phyloP scores from a whole-genome alignment of 805 yeast species.

The Metschnikowia proteae region DNA sequence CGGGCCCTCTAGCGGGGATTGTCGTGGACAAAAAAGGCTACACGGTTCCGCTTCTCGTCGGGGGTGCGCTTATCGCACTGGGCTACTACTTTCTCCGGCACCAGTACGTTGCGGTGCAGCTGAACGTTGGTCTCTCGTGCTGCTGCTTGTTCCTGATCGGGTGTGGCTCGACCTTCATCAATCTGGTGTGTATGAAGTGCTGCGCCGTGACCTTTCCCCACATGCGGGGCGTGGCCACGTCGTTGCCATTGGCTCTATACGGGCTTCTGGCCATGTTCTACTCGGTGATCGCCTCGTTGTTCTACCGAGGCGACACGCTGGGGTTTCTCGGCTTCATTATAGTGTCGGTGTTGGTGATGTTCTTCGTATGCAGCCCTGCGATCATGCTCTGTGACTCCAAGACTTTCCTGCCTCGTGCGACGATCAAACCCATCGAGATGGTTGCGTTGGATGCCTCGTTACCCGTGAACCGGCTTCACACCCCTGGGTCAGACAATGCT shows the following conservation, averaged over 20 bases:
- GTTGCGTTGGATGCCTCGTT: background rate
- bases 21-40: constrained; percentile 65
- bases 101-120: constrained; percentile 43
- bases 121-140: constrained; percentile 42
- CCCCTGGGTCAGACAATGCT: background rate
- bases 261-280: constrained; percentile 71
- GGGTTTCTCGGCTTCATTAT: constrained; percentile 48
- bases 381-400: constrained; percentile 37
- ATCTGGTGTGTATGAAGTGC: constrained; percentile 65
- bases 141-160: constrained; percentile 56
- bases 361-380: constrained; percentile 45
- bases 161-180: constrained; percentile 62
- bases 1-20: constrained; percentile 67
- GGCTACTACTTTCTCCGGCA: constrained; percentile 57
- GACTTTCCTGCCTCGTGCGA: background rate
- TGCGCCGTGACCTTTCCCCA: constrained; percentile 68
- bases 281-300: constrained; percentile 50
- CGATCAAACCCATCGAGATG: constrained; percentile 13
- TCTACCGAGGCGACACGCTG: constrained; percentile 57
- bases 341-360: constrained; percentile 38
- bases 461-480: background rate
- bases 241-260: constrained; percentile 69
- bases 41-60: constrained; percentile 46
- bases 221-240: constrained; percentile 68
- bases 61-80: constrained; percentile 44